These are phyloP conservation scores for Macrophomina pseudophaseolina DNA, from an alignment of 2,329 filamentous ascomycete species.

Conservation along the genomic window DNA sequence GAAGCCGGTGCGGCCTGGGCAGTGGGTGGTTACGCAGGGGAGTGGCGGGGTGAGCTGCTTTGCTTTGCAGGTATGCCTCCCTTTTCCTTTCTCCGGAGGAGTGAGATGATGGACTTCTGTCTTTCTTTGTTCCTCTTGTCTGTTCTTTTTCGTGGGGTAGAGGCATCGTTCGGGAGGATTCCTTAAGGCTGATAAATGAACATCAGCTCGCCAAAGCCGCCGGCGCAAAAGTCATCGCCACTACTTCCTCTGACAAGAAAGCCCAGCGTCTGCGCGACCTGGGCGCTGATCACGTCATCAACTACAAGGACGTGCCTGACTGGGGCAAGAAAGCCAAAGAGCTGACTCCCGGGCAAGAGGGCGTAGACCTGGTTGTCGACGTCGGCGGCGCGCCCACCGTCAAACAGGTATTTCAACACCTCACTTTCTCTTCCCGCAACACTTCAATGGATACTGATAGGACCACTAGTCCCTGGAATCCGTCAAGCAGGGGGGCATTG, in stretches of 20 bases:
- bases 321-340: slow-evolving; percentile 61
- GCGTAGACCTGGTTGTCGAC: slow-evolving; percentile 68
- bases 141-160: neutral
- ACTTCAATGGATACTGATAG: neutral
- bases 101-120: neutral
- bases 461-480: slow-evolving; percentile 51
- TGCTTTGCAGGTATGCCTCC: slow-evolving; percentile 60
- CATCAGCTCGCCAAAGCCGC: slow-evolving; percentile 55
- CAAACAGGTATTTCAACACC: slow-evolving; percentile 1
- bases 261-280: slow-evolving; percentile 55
- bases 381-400: slow-evolving; percentile 68
- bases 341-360: slow-evolving; percentile 54
- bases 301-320: slow-evolving; percentile 58
- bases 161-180: neutral
- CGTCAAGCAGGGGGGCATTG: slow-evolving; percentile 60
- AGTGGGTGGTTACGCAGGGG: slow-evolving; percentile 68
- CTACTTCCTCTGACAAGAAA: slow-evolving; percentile 59
- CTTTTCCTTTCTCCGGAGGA: slow-evolving; percentile 28
- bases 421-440: neutral
- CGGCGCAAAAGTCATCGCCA: slow-evolving; percentile 63
- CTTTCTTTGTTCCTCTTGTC: neutral
- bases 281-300: slow-evolving; percentile 62
- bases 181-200: neutral
- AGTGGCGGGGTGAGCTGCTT: slow-evolving; percentile 72
- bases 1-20: slow-evolving; percentile 42